Conservation (phyloP, 257 asterid species). For the Solanum bulbocastanum region DNA sequence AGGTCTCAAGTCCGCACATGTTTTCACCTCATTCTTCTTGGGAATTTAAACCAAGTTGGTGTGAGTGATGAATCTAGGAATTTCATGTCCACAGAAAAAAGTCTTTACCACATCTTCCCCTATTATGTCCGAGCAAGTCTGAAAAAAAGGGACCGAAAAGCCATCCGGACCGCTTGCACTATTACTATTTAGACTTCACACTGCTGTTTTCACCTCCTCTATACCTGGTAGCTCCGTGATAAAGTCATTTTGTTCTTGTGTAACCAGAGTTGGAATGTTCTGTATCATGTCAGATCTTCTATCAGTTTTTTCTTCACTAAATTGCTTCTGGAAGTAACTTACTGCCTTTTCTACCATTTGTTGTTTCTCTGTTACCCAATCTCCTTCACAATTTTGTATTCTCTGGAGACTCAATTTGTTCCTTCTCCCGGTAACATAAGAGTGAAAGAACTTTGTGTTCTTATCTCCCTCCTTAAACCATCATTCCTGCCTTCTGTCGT, state of each 20-base stretch:
- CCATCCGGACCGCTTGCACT: not conserved
- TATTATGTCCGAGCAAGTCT: not conserved
- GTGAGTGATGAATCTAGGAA: too few species aligned
- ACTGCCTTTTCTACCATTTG: not conserved
- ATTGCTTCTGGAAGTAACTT: not conserved
- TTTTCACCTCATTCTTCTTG: not conserved
- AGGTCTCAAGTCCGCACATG: not conserved
- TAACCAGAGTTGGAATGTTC: not conserved
- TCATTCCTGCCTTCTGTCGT: not conserved
- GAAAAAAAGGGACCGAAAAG: not conserved
- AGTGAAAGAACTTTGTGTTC: not conserved
- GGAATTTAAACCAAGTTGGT: too few species aligned
- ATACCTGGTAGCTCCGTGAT: not conserved
- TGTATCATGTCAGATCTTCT: not conserved
- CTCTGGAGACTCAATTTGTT: not conserved
- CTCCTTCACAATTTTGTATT: not conserved
- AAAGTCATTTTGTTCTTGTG: not conserved
- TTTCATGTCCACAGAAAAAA: not conserved
- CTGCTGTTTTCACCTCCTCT: not conserved
- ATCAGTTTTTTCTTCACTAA: not conserved
- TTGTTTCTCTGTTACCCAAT: not conserved
- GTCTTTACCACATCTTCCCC: not conserved
- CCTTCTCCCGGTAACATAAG: not conserved
- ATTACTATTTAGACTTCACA: not conserved
- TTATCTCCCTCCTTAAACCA: not conserved